phyloP scores from a whole-genome alignment of 2,329 filamentous ascomycete species.

The Plenodomus tracheiphilus region DNA sequence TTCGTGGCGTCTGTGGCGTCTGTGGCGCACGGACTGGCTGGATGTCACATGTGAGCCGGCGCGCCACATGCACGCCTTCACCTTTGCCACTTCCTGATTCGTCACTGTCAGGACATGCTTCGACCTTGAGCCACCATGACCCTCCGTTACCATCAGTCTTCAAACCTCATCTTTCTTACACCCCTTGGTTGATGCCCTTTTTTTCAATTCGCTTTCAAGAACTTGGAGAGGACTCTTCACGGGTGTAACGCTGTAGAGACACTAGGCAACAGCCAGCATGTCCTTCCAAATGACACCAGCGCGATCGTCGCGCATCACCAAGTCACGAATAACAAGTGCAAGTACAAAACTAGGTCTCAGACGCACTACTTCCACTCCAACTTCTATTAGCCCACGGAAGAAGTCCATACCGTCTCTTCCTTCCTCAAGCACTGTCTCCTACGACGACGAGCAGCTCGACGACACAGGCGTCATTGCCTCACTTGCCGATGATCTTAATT shows the following conservation, averaged over 20 bases:
- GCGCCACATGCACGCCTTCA: not conserved
- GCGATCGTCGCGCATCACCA: slow-evolving; percentile 36
- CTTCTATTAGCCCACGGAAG: slow-evolving; percentile 41
- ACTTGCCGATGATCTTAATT: slow-evolving; percentile 59
- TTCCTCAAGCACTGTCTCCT: slow-evolving; percentile 28
- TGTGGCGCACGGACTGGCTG: slow-evolving; percentile 18
- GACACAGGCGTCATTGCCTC: slow-evolving; percentile 62
- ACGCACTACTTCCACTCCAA: slow-evolving; percentile 43
- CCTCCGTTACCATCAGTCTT: not conserved
- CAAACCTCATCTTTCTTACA: not conserved
- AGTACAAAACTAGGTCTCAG: slow-evolving; percentile 32
- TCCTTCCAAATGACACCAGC: slow-evolving; percentile 36
- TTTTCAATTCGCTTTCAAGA: not conserved
- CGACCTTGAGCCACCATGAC: not conserved
- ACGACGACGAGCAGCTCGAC: slow-evolving; percentile 53
- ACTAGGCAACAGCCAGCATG: slow-evolving; percentile 15
- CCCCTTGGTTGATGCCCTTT: slow-evolving; percentile 8
- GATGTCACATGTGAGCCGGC: not conserved
- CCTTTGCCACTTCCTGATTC: slow-evolving; percentile 25
- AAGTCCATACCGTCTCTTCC: slow-evolving; percentile 26
- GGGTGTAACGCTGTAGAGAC: not conserved
- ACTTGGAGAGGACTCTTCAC: too few relatives aligned
- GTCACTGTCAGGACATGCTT: slow-evolving; percentile 24
- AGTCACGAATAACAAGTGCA: slow-evolving; percentile 25
- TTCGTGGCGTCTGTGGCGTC: slow-evolving; percentile 2